Conservation (phyloP, 2,329 filamentous ascomycete species). For the Cadophora gregata region DNA sequence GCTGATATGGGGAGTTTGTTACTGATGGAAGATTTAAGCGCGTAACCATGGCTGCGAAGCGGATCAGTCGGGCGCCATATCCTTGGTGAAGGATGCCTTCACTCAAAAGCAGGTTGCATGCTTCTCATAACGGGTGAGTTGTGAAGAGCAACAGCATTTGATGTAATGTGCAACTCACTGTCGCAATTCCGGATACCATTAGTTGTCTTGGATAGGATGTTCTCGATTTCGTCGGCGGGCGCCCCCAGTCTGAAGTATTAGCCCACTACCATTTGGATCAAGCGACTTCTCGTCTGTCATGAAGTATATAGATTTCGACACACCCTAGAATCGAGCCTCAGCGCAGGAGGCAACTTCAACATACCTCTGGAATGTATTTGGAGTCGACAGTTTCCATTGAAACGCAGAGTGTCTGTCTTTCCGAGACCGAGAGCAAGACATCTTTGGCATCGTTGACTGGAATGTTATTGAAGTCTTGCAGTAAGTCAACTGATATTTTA, state of each 20-base stretch:
- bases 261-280: background rate
- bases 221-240: background rate
- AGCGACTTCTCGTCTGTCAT: background rate
- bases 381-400: too few species aligned
- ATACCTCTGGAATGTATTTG: too few species aligned
- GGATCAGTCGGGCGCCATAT: too few species aligned
- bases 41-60: too few species aligned
- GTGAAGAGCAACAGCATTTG: background rate
- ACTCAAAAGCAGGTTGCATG: background rate
- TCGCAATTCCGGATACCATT: background rate
- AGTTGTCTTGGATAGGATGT: background rate
- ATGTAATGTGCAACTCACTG: background rate
- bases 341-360: too few species aligned
- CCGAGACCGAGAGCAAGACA: background rate
- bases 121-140: background rate
- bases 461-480: background rate
- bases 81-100: background rate
- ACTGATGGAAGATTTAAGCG: too few species aligned
- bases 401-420: too few species aligned
- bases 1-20: too few species aligned
- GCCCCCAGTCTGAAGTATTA: background rate
- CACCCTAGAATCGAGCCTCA: too few species aligned
- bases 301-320: background rate
- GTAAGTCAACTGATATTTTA: background rate
- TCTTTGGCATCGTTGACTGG: background rate